Evolutionary conservation across 2,329 filamentous ascomycete genomes (phyloP).

Genomic region (Neobulgaria alba): DNA sequence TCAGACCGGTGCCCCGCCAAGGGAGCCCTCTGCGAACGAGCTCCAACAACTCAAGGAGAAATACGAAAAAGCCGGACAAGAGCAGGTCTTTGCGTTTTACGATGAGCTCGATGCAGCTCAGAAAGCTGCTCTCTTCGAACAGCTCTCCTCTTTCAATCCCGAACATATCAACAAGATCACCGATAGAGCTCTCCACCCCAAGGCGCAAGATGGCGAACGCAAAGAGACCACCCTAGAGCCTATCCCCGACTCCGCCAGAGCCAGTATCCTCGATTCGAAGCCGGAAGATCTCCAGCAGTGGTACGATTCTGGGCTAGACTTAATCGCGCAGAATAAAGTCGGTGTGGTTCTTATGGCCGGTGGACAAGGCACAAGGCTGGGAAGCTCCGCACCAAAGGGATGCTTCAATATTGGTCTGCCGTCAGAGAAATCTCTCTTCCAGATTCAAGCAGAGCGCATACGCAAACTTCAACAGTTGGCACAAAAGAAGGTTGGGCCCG

Average conservation of each 20-base stretch:
- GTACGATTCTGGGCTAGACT: conserved; percentile 63
- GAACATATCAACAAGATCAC: conserved; percentile 81
- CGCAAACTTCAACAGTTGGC: conserved; percentile 76
- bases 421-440: conserved; percentile 89
- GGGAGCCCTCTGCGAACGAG: conserved; percentile 31
- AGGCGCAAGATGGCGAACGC: conserved; percentile 40
- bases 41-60: conserved; percentile 53
- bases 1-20: conserved; percentile 20
- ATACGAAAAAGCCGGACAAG: conserved; percentile 67
- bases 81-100: conserved; percentile 81
- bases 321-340: conserved; percentile 61
- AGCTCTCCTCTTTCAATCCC: conserved; percentile 76
- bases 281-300: conserved; percentile 70
- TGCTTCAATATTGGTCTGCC: conserved; percentile 95
- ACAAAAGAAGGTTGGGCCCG: conserved; percentile 54
- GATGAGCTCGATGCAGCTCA: conserved; percentile 66
- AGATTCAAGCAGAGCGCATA: conserved; percentile 94
- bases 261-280: conserved; percentile 85
- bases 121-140: conserved; percentile 70
- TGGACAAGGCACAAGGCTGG: conserved; percentile 88
- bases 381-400: conserved; percentile 92
- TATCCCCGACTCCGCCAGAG: conserved; percentile 75
- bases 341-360: conserved; percentile 94
- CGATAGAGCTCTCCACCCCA: conserved; percentile 71
- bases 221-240: conserved; percentile 55